Base-by-base conservation (phyloP, 225 moss, liverwort and hornwort species). In the Rhytidiadelphus loreus region DNA sequence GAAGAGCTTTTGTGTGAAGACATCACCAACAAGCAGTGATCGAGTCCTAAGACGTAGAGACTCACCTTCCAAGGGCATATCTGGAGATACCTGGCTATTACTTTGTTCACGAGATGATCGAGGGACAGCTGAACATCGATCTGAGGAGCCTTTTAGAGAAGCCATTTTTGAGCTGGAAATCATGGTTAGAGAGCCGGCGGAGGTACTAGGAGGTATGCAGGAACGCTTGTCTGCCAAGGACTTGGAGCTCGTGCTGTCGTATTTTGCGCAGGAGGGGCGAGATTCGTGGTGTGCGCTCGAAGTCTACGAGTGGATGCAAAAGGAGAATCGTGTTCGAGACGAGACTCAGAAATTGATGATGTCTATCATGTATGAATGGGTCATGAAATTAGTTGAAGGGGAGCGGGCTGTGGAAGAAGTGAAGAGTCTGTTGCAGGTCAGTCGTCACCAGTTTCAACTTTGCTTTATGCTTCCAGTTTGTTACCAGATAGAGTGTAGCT, bases 231-330 rank as follows among this genome's bases (percentile, higher is more conserved):
- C 98, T 61, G 95, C 93, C 21, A 95, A 94, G 84, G 98, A 98
- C 88, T 93, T 98, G 91, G 97, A 98, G 89, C 91, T 98, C 23
- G 98, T 98, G 77, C 94, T 98, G 61, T 93, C 95, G 21, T 97
- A 98, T 85, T 98, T 98, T 83, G 98, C 96, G 16, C 98, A 98
- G 88, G 97, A 97, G 39, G 98, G 98, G 66, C 95, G 97, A 83
- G 98, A 98, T 91, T 98, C 97, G 32, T 98, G 98, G 98, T 98
- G 96, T 88, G 98, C 98, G 23, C 92, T 98, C 48, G 98, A 98
- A 88, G 97, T 98, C 71, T 98, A 97, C 80, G 98, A 98, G 58
- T 98, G 98, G 98, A 98, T 98, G 98, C 97, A 96, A 64, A 97
- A 92, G 87, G 95, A 96, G 86, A 98, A 98, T 91, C 97, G 95